Base-by-base conservation (phyloP, 1,139 yeast genomes). In the Pichia sp. region DNA sequence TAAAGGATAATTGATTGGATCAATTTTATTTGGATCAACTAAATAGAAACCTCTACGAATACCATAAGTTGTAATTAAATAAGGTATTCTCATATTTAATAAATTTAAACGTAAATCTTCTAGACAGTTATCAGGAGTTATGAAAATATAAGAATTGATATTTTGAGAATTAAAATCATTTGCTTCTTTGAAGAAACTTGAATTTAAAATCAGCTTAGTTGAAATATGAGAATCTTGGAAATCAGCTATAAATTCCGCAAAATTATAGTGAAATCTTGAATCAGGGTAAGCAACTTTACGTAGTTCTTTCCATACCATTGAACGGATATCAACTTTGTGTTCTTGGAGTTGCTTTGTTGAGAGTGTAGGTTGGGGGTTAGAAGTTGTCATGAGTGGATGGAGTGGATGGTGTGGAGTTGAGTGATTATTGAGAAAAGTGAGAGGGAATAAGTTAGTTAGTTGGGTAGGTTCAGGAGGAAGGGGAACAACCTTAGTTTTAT, bases 171-270 rank as follows among this genome's bases (percentile, higher is more conserved):
- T 39, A 18, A 14, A n/a, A 4, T 42, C 15, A 17, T 14, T 18
- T 4, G 53, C 41, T 2, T 42, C 14, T 18, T 37, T 36, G 26
- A 50, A 54, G 37, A 43, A 44, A 4, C 34, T 36, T 31, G 51
- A 49, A 7, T 41, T 20, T 22, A 43, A 25, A 18, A 44, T 38
- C 12, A 41, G 33, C 6, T 40, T 28, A 3, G 56, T 49, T 9
- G 57, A 52, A 24, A 41, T 32, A 7, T 46, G 40, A 11, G 58
- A 53, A 28, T 57, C 59, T 35, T 54, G 47, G 35, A 55, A 56
- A 37, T 56, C 60, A 2, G 60, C 60, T 20, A 56, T 56, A 35
- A 55, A 56, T 40, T 56, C 59, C 9, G 57, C 55, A 47, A 56
- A 56, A 36, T 55, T 46, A 39, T 35, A 56, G 36, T 56, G 56